Conservation (phyloP, 2,329 filamentous ascomycete genomes). For the Fusarium bactridioides region DNA sequence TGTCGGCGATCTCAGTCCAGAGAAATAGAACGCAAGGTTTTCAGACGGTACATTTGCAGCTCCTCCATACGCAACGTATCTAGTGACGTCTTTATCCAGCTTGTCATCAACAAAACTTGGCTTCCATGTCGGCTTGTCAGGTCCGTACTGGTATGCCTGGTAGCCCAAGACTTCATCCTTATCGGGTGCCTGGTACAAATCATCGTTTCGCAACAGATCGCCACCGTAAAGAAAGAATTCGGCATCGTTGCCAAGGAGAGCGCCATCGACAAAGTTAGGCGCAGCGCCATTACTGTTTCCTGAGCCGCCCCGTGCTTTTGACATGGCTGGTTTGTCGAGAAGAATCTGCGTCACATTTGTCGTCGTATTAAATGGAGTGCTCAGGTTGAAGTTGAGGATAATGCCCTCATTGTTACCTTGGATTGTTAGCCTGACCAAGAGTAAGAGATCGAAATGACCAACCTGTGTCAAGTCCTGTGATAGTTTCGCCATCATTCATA, state of each 20-base stretch:
- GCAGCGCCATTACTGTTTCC: constrained; percentile 62
- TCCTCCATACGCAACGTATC: constrained; percentile 71
- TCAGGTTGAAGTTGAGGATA: constrained; percentile 67
- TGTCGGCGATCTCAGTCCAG: constrained; percentile 63
- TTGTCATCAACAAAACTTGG: constrained; percentile 52
- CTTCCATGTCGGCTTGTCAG: constrained; percentile 51
- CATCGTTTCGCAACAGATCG: constrained; percentile 48
- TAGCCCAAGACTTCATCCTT: constrained; percentile 59
- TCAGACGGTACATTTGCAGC: constrained; percentile 72
- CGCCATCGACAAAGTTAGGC: constrained; percentile 68
- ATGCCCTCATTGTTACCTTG: constrained; percentile 61
- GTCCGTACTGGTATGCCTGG: constrained; percentile 60
- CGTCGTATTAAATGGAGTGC: constrained; percentile 59
- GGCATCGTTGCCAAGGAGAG: constrained; percentile 69
- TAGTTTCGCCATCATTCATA: constrained; percentile 53
- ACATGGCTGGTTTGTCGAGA: constrained; percentile 46
- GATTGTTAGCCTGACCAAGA: neutral
- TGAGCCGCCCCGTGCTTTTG: constrained; percentile 56
- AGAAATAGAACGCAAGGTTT: constrained; percentile 76
- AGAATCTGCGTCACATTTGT: constrained; percentile 64
- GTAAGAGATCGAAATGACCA: constrained; percentile 32
- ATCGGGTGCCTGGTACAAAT: constrained; percentile 49
- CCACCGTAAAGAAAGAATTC: constrained; percentile 73
- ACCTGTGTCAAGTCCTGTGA: constrained; percentile 51
- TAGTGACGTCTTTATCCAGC: constrained; percentile 59